Percentiles rank a stretch among this genome's conserved stretches.
Conservation (phyloP, 192 early-diverging fungal species). For the Chytriomyces confervae region DNA sequence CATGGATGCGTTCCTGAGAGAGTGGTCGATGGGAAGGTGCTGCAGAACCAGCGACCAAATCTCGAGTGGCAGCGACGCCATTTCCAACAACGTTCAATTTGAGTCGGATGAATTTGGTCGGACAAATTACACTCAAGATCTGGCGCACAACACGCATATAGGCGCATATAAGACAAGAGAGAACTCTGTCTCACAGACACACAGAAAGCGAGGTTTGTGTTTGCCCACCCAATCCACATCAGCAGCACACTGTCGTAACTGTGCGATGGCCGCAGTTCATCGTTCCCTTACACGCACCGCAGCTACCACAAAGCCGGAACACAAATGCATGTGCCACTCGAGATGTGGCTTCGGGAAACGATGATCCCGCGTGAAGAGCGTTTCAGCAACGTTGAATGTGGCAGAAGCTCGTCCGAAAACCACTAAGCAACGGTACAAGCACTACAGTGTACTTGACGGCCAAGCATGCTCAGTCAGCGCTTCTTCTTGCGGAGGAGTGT, state of each 20-base stretch:
- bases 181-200: not conserved
- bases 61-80: too few species aligned
- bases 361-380: constrained; percentile 85
- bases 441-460: constrained; percentile 91
- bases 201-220: not conserved
- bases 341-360: constrained; percentile 76
- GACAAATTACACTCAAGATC: too few species aligned
- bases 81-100: too few species aligned
- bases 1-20: too few species aligned
- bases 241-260: not conserved
- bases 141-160: too few species aligned
- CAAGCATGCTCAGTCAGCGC: constrained; percentile 76
- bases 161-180: too few species aligned
- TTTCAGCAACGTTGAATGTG: constrained; percentile 72
- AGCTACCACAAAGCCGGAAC: constrained; percentile 90
- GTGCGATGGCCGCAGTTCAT: constrained; percentile 39
- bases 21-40: too few species aligned
- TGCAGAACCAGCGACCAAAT: too few species aligned
- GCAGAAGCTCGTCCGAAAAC: constrained; percentile 65
- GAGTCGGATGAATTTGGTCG: too few species aligned
- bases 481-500: constrained; percentile 73
- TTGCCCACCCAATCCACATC: not conserved
- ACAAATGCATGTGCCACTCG: constrained; percentile 84
- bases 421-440: constrained; percentile 84
- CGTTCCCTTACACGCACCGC: constrained; percentile 91